phyloP scores from a whole-genome alignment of 768 basidiomycete genomes.

The Calocera cornea region DNA sequence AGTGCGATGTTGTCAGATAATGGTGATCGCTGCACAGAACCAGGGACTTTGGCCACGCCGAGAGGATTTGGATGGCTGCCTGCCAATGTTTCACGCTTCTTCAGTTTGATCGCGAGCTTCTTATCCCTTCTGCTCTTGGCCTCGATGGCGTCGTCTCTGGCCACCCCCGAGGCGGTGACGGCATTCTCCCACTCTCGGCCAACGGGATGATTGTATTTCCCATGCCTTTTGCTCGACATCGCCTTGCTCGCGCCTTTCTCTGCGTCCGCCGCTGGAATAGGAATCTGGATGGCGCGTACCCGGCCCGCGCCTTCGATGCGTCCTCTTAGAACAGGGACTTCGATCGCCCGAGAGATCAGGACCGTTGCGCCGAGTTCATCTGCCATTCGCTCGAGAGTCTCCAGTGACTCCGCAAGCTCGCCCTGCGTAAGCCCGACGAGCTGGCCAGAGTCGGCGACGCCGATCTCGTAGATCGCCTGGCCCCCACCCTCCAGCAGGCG shows the following conservation, averaged over 20 bases:
- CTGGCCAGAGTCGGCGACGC: slow-evolving; percentile 77
- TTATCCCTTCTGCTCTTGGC: background rate
- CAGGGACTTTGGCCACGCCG: background rate
- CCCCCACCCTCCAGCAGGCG: slow-evolving; percentile 74
- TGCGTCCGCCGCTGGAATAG: background rate
- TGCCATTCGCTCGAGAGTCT: slow-evolving; percentile 88
- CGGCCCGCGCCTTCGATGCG: background rate
- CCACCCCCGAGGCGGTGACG: background rate
- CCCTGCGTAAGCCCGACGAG: slow-evolving; percentile 62
- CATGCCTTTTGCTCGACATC: background rate
- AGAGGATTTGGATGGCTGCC: background rate
- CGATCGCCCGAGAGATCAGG: slow-evolving; percentile 78
- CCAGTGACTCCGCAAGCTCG: slow-evolving; percentile 69
- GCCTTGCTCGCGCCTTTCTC: background rate
- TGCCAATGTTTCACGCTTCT: background rate
- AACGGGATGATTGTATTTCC: background rate
- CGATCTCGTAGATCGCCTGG: slow-evolving; percentile 65
- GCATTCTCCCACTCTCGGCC: background rate
- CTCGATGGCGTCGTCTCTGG: background rate
- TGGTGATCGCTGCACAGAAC: background rate
- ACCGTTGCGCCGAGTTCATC: slow-evolving; percentile 87
- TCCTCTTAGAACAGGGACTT: slow-evolving; percentile 33
- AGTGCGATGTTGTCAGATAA: background rate
- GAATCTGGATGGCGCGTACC: background rate
- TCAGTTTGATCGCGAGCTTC: background rate